Evolutionary conservation across 2,329 filamentous ascomycete species (phyloP).

Genomic region (Apiospora koreana): DNA sequence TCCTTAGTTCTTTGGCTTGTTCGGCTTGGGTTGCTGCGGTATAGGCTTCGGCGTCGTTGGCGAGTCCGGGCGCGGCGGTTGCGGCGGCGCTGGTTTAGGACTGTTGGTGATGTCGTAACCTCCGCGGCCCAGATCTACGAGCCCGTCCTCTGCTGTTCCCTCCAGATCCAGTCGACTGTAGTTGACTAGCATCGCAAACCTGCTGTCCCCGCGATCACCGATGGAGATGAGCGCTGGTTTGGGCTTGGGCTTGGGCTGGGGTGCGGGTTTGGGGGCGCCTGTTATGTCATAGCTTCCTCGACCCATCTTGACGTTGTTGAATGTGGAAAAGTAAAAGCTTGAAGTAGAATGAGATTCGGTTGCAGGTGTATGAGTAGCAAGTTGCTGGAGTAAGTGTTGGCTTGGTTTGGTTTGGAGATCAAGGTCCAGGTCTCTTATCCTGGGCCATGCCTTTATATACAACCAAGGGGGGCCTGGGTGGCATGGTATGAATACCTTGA

Average conservation of each 20-base stretch:
- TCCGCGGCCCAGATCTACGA: neutral
- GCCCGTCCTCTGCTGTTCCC: neutral
- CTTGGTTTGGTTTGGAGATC: neutral
- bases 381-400: neutral
- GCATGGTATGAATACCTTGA: too few species aligned
- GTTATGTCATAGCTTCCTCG: neutral
- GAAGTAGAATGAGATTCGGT: neutral
- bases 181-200: neutral
- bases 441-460: neutral
- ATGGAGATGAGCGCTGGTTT: neutral
- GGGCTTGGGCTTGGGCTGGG: neutral
- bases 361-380: neutral
- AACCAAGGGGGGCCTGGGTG: too few species aligned
- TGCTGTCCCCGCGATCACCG: neutral
- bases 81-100: neutral
- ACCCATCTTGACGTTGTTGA: neutral
- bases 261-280: neutral
- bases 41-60: neutral
- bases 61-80: neutral
- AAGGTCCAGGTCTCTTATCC: neutral
- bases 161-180: neutral
- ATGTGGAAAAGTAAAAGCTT: neutral
- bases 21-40: neutral
- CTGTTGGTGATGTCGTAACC: neutral
- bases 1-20: neutral